Conservation (phyloP, 345 rosid species). For the Litchi chinensis region DNA sequence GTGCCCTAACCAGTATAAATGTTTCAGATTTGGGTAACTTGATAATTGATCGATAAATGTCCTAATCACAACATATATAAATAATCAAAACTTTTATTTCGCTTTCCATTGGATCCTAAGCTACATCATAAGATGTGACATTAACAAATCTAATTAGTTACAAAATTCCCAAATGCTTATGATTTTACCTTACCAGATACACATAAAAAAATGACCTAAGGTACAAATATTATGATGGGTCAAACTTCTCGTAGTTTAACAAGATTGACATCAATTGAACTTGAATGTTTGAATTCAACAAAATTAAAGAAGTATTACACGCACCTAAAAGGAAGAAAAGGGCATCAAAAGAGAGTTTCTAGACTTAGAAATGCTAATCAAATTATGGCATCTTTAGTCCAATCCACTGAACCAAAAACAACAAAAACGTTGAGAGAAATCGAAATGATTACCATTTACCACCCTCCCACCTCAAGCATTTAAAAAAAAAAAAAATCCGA, state of each 20-base stretch:
- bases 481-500: background rate
- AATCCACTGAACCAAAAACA: conserved; percentile 6
- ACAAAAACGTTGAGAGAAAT: background rate
- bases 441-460: background rate
- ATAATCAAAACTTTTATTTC: background rate
- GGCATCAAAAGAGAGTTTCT: too few species aligned
- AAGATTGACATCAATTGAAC: background rate
- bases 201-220: too few species aligned
- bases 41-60: background rate
- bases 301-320: background rate
- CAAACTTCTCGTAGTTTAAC: background rate
- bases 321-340: background rate
- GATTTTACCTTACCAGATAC: too few species aligned
- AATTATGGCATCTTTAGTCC: background rate
- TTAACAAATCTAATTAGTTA: too few species aligned
- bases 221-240: background rate
- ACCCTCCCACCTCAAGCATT: too few species aligned
- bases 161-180: background rate
- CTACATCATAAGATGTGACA: background rate
- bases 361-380: background rate
- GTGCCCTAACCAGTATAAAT: background rate
- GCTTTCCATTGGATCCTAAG: background rate
- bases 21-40: background rate
- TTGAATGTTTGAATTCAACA: background rate
- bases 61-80: background rate